Evolutionary conservation across 2,329 filamentous ascomycete species (phyloP).

Genomic region (Pseudocercospora ulei): DNA sequence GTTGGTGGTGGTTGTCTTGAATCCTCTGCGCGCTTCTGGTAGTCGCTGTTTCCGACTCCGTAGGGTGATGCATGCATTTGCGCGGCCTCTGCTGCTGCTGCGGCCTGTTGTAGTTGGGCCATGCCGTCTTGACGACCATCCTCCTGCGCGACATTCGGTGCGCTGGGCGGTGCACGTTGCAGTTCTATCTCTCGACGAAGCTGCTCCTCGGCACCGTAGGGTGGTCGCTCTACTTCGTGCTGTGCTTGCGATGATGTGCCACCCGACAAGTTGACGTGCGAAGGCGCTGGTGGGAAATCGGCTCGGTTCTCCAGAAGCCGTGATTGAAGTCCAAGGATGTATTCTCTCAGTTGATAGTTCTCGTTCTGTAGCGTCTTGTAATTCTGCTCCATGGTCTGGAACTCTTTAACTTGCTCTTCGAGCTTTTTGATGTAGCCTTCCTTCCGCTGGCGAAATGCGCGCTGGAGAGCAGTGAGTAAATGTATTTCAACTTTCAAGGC

Average conservation of each 20-base stretch:
- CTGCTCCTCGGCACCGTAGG: constrained; percentile 23
- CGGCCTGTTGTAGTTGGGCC: constrained; percentile 25
- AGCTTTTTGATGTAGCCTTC: constrained; percentile 97
- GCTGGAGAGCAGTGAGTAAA: constrained; percentile 43
- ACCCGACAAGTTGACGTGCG: constrained; percentile 59
- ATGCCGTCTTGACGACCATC: constrained; percentile 23
- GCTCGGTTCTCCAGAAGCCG: constrained; percentile 72
- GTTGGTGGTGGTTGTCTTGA: constrained; percentile 1
- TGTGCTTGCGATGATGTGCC: constrained; percentile 30
- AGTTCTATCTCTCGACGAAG: constrained; percentile 23
- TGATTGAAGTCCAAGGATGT: constrained; percentile 81
- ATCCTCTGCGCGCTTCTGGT: constrained; percentile 10
- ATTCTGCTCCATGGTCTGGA: constrained; percentile 61
- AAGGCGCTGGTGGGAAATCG: constrained; percentile 73
- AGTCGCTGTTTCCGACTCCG: constrained; percentile 23
- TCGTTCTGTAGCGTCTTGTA: constrained; percentile 76
- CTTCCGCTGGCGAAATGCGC: constrained; percentile 93
- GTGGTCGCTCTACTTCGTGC: constrained; percentile 17
- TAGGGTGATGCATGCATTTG: constrained; percentile 26
- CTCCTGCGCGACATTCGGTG: constrained; percentile 21
- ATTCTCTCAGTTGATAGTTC: constrained; percentile 83
- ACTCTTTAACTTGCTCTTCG: constrained; percentile 83
- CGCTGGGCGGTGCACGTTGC: constrained; percentile 17
- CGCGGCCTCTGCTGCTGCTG: constrained; percentile 22
- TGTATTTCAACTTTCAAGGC: too few species aligned